phyloP scores from a whole-genome alignment of 2,329 filamentous ascomycete species.

The Penicillium sp. region DNA sequence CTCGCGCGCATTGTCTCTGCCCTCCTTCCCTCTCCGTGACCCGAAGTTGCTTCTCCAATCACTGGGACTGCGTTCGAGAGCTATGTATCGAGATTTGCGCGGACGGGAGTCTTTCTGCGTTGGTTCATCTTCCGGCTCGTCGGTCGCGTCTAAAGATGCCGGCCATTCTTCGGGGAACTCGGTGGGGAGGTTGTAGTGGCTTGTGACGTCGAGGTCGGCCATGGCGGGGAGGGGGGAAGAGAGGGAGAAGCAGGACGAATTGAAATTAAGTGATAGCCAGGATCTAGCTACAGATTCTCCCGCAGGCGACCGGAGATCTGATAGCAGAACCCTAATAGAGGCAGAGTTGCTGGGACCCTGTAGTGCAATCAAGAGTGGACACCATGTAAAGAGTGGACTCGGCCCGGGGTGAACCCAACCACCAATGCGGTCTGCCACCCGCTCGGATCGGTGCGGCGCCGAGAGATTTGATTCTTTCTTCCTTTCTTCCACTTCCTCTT shows the following conservation, averaged over 20 bases:
- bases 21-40: conserved; percentile 63
- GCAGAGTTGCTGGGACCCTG: background rate
- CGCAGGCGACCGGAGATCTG: conserved; percentile 8
- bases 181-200: conserved; percentile 81
- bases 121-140: conserved; percentile 59
- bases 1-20: conserved; percentile 74
- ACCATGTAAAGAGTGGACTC: conserved; percentile 18
- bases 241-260: conserved; percentile 14
- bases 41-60: conserved; percentile 65
- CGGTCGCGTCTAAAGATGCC: conserved; percentile 69
- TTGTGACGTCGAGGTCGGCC: conserved; percentile 76
- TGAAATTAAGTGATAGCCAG: conserved; percentile 3
- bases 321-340: conserved; percentile 3
- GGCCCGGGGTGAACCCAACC: conserved; percentile 21
- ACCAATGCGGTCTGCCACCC: conserved; percentile 25
- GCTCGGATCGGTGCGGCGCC: conserved; percentile 25
- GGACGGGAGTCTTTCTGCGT: conserved; percentile 47
- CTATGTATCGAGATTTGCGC: conserved; percentile 75
- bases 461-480: conserved; percentile 27
- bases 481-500: conserved; percentile 14
- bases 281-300: background rate
- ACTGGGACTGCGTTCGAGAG: conserved; percentile 71
- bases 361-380: conserved; percentile 10
- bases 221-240: conserved; percentile 31
- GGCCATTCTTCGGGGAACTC: conserved; percentile 84